A percentile compares a stretch with the other conserved stretches of the same genome.
These are phyloP conservation scores for Abrus precatorius DNA, from an alignment of 306 rosid species.

Conservation along the genomic window DNA sequence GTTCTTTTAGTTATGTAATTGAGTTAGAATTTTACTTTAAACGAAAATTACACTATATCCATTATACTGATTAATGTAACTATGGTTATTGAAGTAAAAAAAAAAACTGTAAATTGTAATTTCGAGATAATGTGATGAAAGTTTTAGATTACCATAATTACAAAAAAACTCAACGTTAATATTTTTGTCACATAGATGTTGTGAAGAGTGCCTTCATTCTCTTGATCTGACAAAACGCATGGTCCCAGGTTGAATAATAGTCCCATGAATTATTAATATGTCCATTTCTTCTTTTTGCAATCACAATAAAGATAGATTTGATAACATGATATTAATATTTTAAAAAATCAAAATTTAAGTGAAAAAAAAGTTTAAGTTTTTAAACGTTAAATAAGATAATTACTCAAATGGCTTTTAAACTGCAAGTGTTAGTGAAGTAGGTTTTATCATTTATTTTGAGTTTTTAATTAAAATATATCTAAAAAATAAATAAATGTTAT, in stretches of 20 bases:
- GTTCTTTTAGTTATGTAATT: not conserved
- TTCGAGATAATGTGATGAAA: not conserved
- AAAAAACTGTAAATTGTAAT: too few species aligned
- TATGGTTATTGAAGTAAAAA: not conserved
- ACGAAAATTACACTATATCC: not conserved
- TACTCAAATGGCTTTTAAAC: too few species aligned
- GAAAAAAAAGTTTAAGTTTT: not conserved
- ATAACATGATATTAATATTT: not conserved
- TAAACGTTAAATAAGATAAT: not conserved
- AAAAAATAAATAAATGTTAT: too few species aligned
- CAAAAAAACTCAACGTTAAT: not conserved
- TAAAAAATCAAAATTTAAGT: not conserved
- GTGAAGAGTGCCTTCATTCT: not conserved
- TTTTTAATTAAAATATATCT: too few species aligned
- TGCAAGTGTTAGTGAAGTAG: too few species aligned
- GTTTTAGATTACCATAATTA: not conserved
- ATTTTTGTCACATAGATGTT: not conserved
- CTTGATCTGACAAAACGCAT: not conserved
- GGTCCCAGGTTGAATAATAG: constrained; percentile 30
- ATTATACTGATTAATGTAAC: not conserved
- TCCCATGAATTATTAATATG: constrained; percentile 36
- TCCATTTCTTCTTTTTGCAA: constrained; percentile 12
- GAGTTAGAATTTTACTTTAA: not conserved
- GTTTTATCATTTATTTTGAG: too few species aligned
- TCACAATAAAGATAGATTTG: not conserved